Evolutionary conservation across 495 filamentous ascomycete genomes (phyloP).

Genomic region (Xylaria nigripes): DNA sequence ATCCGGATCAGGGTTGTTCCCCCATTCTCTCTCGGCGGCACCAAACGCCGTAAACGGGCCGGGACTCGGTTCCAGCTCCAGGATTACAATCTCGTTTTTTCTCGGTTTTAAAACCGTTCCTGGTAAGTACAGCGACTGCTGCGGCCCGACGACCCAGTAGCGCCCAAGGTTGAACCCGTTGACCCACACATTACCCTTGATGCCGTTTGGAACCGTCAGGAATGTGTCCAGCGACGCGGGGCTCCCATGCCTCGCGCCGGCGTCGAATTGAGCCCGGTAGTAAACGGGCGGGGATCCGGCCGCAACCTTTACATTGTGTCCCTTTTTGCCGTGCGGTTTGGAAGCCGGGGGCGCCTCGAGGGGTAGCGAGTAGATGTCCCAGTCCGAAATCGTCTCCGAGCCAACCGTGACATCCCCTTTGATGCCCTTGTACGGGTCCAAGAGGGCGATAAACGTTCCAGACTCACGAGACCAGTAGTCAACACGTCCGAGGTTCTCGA

Average conservation of each 20-base stretch:
- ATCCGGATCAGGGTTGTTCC: conserved; percentile 38
- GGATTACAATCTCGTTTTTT: conserved; percentile 33
- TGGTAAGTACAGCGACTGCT: conserved; percentile 41
- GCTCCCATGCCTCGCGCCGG: conserved; percentile 7
- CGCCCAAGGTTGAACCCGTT: conserved; percentile 40
- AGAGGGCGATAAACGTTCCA: conserved; percentile 24
- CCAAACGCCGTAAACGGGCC: conserved; percentile 26
- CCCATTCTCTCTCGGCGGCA: conserved; percentile 29
- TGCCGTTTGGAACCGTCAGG: conserved; percentile 32
- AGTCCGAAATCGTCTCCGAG: conserved; percentile 21
- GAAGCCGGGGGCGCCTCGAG: conserved; percentile 18
- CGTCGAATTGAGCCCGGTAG: conserved; percentile 31
- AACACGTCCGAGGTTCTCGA: conserved; percentile 42
- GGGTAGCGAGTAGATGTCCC: conserved; percentile 34
- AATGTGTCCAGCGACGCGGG: conserved; percentile 32
- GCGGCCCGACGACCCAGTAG: conserved; percentile 41
- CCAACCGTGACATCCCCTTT: conserved; percentile 38
- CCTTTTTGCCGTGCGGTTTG: neutral
- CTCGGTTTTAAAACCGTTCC: conserved; percentile 23
- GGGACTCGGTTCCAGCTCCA: conserved; percentile 35
- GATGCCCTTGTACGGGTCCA: conserved; percentile 40
- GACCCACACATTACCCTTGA: conserved; percentile 41
- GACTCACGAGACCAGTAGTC: conserved; percentile 35
- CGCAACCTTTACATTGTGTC: neutral
- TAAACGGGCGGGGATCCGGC: conserved; percentile 28